Evolutionary conservation across 2,329 filamentous ascomycete genomes (phyloP), one percentile per base, ranked within the genome.

Genomic region (Arachnopeziza araneosa): DNA sequence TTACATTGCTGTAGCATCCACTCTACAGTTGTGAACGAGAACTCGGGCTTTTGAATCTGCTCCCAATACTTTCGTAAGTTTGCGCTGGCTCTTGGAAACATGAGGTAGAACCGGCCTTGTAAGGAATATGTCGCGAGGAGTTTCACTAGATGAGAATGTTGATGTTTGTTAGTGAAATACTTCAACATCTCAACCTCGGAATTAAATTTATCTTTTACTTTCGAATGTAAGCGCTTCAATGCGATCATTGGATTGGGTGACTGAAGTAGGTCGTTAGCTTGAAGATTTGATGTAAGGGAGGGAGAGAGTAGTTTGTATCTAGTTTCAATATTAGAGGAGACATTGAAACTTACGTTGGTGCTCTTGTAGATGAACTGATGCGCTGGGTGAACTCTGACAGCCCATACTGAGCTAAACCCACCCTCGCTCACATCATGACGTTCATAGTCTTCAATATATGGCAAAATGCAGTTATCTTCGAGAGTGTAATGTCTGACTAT

Each of bases 301-400:
- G n/a, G n/a, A n/a, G n/a, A n/a, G n/a, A n/a, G n/a, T n/a, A n/a
- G n/a, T n/a, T n/a, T n/a, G n/a, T n/a, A n/a, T n/a, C n/a, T n/a
- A n/a, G n/a, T n/a, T n/a, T n/a, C n/a, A n/a, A n/a, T 5, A 30
- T 30, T 30, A 4, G 9, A 30, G 26, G 4, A 30, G 26, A 30
- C 26, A 30, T 30, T 14, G 19, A n/a, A 5, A 50, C 48, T n/a
- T 5, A 50, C 48, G 6, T 50, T 4, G 4, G 19, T 50, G 22
- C 22, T 50, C 22, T 14, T 52, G 50, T 52, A 21, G 3, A 52
- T 17, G 14, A 22, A 52, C n/a, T 62, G 62, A 51, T 64, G 59
- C 9, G 54, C 62, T 12, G 56, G 57, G 24, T 64, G 62, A 22
- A 64, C 60, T 1, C 19, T 44, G 7, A 62, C 36, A 22, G 50